A percentile compares a stretch with the other conserved stretches of the same genome.
phyloP scores from a whole-genome alignment of 108 stramenopile genomes.

The Skeletonema potamos region DNA sequence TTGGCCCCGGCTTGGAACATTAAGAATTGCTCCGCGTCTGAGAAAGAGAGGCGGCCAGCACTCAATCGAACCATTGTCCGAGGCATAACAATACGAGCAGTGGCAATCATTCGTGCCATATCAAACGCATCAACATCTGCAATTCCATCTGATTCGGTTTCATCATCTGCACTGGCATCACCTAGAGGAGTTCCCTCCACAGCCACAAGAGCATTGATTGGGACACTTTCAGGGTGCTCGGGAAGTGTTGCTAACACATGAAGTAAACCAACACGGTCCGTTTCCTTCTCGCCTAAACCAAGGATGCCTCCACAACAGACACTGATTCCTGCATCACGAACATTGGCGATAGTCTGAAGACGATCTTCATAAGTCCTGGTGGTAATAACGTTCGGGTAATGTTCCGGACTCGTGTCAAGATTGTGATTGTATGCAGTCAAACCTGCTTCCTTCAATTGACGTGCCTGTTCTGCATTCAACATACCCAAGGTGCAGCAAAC shows the following conservation, averaged over 20 bases:
- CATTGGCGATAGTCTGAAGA: slow-evolving; percentile 93
- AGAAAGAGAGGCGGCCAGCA: slow-evolving; percentile 93
- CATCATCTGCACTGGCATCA: slow-evolving; percentile 51
- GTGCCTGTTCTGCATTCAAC: slow-evolving; percentile 94
- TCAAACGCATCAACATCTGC: slow-evolving; percentile 89
- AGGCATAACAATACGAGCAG: slow-evolving; percentile 96
- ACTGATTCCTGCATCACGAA: slow-evolving; percentile 94
- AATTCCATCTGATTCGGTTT: slow-evolving; percentile 59
- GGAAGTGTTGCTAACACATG: slow-evolving; percentile 94
- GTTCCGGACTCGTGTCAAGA: slow-evolving; percentile 95
- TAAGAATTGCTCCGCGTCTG: slow-evolving; percentile 92
- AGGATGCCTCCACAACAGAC: slow-evolving; percentile 99
- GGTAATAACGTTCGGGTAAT: slow-evolving; percentile 94
- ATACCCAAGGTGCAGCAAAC: slow-evolving; percentile 98
- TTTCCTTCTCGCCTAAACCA: slow-evolving; percentile 92
- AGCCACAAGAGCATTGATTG: slow-evolving; percentile 94
- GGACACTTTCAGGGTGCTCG: slow-evolving; percentile 96
- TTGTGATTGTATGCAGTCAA: slow-evolving; percentile 99
- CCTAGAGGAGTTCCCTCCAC: slow-evolving; percentile 93
- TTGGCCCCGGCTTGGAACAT: slow-evolving; percentile 99
- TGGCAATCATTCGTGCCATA: slow-evolving; percentile 98
- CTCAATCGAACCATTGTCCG: slow-evolving; percentile 96
- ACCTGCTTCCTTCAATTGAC: slow-evolving; percentile 95
- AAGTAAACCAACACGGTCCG: slow-evolving; percentile 92
- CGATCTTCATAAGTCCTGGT: slow-evolving; percentile 96